phyloP scores from a whole-genome alignment of 2,329 filamentous ascomycete species.

The Fusarium dimerum region DNA sequence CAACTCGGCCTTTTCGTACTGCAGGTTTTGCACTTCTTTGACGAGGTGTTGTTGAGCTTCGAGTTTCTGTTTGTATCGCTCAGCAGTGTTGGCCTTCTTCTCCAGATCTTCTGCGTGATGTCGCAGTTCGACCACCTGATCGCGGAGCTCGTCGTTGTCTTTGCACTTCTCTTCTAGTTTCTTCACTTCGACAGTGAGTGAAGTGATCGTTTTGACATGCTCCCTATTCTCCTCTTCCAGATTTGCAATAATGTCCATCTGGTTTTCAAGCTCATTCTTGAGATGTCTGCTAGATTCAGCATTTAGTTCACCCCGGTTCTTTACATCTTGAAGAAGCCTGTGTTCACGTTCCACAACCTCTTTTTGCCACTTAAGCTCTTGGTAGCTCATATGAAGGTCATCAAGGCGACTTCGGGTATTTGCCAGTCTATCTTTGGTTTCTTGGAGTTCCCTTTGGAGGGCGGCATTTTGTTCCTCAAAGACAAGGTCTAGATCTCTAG shows the following conservation, averaged over 20 bases:
- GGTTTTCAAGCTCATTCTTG: constrained; percentile 61
- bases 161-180: constrained; percentile 48
- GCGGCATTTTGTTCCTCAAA: constrained; percentile 57
- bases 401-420: constrained; percentile 62
- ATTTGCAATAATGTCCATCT: constrained; percentile 68
- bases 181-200: background rate
- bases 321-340: constrained; percentile 50
- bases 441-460: constrained; percentile 52
- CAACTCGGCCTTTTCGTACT: constrained; percentile 56
- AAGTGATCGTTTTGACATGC: constrained; percentile 60
- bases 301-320: constrained; percentile 53
- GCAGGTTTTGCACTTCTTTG: constrained; percentile 56
- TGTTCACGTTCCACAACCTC: constrained; percentile 57
- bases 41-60: constrained; percentile 57
- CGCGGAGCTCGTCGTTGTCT: constrained; percentile 53
- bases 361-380: constrained; percentile 65
- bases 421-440: constrained; percentile 57
- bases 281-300: constrained; percentile 55
- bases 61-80: constrained; percentile 64
- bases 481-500: constrained; percentile 56
- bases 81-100: constrained; percentile 64
- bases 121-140: constrained; percentile 61
- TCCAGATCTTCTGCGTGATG: constrained; percentile 59
- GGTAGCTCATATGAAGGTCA: constrained; percentile 61
- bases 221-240: constrained; percentile 60